These are phyloP conservation scores for Chenopodium berlandieri DNA, from an alignment of 148 eudicot species.

Conservation along the genomic window DNA sequence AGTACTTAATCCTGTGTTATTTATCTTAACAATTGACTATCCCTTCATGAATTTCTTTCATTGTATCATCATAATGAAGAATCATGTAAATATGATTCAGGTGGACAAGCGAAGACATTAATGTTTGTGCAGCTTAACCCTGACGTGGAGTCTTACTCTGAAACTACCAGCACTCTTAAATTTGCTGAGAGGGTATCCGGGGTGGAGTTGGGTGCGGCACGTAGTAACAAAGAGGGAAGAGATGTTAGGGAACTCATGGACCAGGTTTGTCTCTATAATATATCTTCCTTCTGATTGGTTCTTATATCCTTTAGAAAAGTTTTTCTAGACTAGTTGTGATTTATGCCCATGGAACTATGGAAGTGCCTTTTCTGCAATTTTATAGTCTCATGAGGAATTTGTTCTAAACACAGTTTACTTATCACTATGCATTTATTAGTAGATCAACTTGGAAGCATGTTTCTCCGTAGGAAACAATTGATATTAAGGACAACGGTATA, in stretches of 20 bases:
- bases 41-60: neutral
- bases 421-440: neutral
- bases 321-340: neutral
- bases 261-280: slow-evolving; percentile 49
- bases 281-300: neutral
- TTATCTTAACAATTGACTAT: neutral
- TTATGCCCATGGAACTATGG: neutral
- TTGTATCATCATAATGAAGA: neutral
- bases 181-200: slow-evolving; percentile 99
- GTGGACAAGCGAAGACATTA: slow-evolving; percentile 97
- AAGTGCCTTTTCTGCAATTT: neutral
- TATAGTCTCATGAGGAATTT: neutral
- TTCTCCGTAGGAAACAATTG: neutral
- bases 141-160: slow-evolving; percentile 85
- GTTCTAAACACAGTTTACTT: neutral
- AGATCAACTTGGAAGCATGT: neutral
- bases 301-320: neutral
- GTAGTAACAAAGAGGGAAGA: slow-evolving; percentile 80
- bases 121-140: slow-evolving; percentile 99
- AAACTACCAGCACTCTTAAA: slow-evolving; percentile 85
- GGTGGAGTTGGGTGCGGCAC: slow-evolving; percentile 96
- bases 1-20: neutral
- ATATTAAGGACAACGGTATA: neutral
- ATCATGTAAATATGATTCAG: slow-evolving; percentile 34
- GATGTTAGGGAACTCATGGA: slow-evolving; percentile 93